Conservation (phyloP, 2,329 filamentous ascomycete genomes). For the Mycosphaerelloides madeirae region DNA sequence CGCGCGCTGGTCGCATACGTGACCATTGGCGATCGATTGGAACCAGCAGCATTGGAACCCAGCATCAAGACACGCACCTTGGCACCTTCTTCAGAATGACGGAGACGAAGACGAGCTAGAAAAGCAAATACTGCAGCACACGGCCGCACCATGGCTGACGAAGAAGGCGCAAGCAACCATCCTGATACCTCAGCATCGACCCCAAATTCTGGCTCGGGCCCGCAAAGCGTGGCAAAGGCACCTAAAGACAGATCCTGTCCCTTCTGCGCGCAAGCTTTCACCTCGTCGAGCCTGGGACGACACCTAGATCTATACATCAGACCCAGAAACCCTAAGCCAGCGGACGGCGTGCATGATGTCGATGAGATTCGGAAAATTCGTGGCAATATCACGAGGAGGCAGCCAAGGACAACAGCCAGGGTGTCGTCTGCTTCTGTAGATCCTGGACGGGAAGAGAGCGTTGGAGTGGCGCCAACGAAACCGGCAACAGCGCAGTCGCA, state of each 20-base stretch:
- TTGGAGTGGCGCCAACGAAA: background rate
- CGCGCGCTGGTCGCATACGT: too few species aligned
- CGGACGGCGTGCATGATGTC: constrained; percentile 85
- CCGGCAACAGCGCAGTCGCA: background rate
- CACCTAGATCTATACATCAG: constrained; percentile 94
- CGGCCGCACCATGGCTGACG: constrained; percentile 3
- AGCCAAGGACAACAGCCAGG: constrained; percentile 54
- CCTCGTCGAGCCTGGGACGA: constrained; percentile 85
- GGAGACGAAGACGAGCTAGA: too few species aligned
- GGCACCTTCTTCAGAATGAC: too few species aligned
- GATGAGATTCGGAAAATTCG: constrained; percentile 81
- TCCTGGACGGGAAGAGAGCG: constrained; percentile 8
- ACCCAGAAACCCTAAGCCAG: constrained; percentile 81
- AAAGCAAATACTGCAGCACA: background rate
- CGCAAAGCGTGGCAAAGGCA: constrained; percentile 27
- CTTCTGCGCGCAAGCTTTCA: constrained; percentile 85
- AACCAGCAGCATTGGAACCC: too few species aligned
- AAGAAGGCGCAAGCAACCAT: constrained; percentile 15
- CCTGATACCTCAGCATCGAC: constrained; percentile 23
- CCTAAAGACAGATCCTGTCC: constrained; percentile 81
- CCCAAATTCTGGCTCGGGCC: constrained; percentile 17
- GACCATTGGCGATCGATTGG: too few species aligned
- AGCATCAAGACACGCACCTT: too few species aligned
- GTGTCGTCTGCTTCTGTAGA: constrained; percentile 14
- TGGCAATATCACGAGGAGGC: constrained; percentile 78